phyloP scores from a whole-genome alignment of 1,284 basidiomycete genomes.

The Sporisorium exsertum region DNA sequence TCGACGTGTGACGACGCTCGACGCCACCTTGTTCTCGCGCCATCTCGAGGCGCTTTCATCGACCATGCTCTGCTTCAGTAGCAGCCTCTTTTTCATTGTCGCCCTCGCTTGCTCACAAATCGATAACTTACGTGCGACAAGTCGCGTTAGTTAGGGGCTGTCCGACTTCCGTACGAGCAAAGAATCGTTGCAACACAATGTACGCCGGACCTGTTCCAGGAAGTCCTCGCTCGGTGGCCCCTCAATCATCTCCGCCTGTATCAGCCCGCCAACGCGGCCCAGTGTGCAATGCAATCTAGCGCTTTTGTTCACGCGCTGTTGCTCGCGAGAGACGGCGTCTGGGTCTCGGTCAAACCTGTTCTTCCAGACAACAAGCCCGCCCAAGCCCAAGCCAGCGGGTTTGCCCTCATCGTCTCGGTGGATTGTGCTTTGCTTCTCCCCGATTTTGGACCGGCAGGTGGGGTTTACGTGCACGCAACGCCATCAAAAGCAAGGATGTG shows the following conservation, averaged over 20 bases:
- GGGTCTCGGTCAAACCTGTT: background rate
- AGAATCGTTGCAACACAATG: background rate
- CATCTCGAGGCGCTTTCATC: background rate
- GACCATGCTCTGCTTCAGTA: background rate
- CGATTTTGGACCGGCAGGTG: background rate
- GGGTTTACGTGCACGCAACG: background rate
- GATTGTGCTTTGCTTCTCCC: background rate
- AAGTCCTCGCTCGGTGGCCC: background rate
- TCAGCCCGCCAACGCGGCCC: background rate
- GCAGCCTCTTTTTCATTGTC: background rate
- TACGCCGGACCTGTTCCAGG: background rate
- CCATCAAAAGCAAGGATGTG: background rate
- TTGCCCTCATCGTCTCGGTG: background rate
- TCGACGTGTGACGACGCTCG: slow-evolving; percentile 22
- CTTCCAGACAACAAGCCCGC: background rate
- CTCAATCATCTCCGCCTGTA: background rate
- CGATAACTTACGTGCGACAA: background rate
- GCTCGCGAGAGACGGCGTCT: background rate
- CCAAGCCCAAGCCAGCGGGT: background rate
- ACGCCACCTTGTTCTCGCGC: background rate
- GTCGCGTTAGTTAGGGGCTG: background rate
- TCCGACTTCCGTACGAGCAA: background rate
- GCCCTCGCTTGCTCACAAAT: background rate
- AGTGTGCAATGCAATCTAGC: background rate
- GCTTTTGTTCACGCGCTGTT: background rate